A percentile compares a stretch with the other conserved stretches of the same genome.
Conservation (phyloP, 1,139 yeast species). For the Candida sp. region DNA sequence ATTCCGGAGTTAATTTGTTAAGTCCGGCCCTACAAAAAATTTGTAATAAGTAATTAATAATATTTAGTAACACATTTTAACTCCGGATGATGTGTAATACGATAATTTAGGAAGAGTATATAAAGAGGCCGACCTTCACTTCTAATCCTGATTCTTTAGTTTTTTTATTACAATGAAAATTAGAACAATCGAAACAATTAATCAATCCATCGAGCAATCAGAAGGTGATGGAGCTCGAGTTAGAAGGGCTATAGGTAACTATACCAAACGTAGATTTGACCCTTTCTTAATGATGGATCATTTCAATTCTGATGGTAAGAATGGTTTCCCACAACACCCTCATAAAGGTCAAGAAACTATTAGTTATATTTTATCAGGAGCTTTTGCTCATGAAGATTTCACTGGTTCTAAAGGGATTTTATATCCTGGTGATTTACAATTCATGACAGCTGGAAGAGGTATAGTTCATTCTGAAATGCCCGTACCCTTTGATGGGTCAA, state of each 20-base stretch:
- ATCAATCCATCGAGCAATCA: constrained; percentile 68
- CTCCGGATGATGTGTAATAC: background rate
- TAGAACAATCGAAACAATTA: constrained; percentile 48
- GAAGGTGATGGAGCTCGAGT: constrained; percentile 91
- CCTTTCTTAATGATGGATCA: constrained; percentile 89
- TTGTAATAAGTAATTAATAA: background rate
- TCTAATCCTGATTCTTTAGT: no score
- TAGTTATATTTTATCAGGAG: constrained; percentile 70
- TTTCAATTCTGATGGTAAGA: constrained; percentile 47
- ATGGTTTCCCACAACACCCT: constrained; percentile 92
- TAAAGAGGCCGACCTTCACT: background rate
- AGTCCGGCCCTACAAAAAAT: background rate
- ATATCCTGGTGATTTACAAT: constrained; percentile 84
- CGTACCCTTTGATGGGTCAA: constrained; percentile 50
- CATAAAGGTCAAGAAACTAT: constrained; percentile 92
- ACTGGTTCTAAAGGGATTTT: constrained; percentile 80
- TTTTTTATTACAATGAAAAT: background rate
- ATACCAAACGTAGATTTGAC: constrained; percentile 68
- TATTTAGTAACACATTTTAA: no score
- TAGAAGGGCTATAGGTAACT: constrained; percentile 75
- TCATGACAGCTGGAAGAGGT: constrained; percentile 94
- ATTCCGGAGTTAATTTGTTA: background rate
- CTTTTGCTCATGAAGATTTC: constrained; percentile 88
- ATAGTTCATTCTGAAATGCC: constrained; percentile 89
- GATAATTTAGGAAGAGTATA: background rate